These are phyloP conservation scores for Forsythia viridissima DNA, from an alignment of 257 asterid genomes.

Conservation along the genomic window DNA sequence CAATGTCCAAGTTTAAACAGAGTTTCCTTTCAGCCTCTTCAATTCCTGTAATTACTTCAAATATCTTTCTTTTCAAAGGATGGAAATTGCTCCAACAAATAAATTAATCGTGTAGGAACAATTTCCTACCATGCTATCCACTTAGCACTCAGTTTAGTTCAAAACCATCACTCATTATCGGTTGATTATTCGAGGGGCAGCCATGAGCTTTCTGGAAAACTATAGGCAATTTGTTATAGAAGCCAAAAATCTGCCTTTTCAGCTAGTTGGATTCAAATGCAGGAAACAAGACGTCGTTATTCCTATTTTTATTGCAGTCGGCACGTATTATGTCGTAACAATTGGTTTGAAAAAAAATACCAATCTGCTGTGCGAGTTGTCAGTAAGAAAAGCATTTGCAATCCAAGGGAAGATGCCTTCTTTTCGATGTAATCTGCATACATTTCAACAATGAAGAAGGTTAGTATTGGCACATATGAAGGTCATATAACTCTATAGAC, in stretches of 20 bases:
- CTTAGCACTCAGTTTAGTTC: background rate
- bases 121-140: background rate
- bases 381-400: conserved; percentile 79
- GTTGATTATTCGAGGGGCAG: background rate
- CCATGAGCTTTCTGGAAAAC: background rate
- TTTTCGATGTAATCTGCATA: conserved; percentile 87
- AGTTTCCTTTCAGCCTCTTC: background rate
- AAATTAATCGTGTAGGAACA: background rate
- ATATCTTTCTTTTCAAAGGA: background rate
- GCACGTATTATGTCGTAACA: background rate
- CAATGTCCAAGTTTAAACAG: background rate
- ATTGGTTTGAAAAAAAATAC: conserved; percentile 36
- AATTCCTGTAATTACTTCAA: background rate
- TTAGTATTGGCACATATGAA: background rate
- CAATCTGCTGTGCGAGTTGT: conserved; percentile 98
- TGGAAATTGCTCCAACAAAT: background rate
- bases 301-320: background rate
- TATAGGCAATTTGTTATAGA: background rate
- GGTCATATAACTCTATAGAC: conserved; percentile 10
- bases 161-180: background rate
- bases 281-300: background rate
- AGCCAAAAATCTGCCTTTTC: background rate
- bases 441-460: background rate
- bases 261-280: background rate
- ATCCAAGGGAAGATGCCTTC: conserved; percentile 83